Percentiles rank a stretch among this genome's conserved stretches.
Conservation (phyloP, 768 basidiomycete species). For the Leucogyrophana mollusca region DNA sequence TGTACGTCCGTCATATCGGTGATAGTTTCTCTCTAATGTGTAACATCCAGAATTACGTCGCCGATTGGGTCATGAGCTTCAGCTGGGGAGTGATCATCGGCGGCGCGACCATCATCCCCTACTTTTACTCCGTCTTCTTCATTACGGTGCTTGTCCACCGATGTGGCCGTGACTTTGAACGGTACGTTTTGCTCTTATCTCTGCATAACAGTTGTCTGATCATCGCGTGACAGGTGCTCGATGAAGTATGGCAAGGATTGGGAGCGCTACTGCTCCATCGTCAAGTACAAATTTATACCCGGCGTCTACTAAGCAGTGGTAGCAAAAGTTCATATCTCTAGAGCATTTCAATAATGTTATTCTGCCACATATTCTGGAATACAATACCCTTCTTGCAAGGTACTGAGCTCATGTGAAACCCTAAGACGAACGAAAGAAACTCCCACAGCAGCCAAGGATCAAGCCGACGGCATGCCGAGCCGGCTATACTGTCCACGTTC, state of each 20-base stretch:
- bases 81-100: conserved; percentile 84
- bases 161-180: conserved; percentile 91
- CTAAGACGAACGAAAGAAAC: no score
- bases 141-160: conserved; percentile 90
- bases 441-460: no score
- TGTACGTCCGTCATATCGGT: conserved; percentile 32
- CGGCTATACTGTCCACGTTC: no score
- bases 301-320: conserved; percentile 63
- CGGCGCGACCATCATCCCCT: conserved; percentile 78
- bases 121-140: conserved; percentile 98
- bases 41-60: conserved; percentile 76
- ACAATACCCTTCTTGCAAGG: neutral
- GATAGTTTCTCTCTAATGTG: conserved; percentile 1
- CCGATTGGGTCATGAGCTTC: conserved; percentile 86
- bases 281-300: conserved; percentile 90
- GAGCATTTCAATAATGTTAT: conserved; percentile 12
- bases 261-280: conserved; percentile 84
- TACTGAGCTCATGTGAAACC: no score
- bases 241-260: conserved; percentile 94
- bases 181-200: conserved; percentile 46
- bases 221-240: conserved; percentile 53
- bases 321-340: neutral
- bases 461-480: no score
- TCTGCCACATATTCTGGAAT: neutral
- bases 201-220: neutral